These are phyloP conservation scores for Acarospora socialis DNA, from an alignment of 2,329 filamentous ascomycete genomes.

Conservation along the genomic window DNA sequence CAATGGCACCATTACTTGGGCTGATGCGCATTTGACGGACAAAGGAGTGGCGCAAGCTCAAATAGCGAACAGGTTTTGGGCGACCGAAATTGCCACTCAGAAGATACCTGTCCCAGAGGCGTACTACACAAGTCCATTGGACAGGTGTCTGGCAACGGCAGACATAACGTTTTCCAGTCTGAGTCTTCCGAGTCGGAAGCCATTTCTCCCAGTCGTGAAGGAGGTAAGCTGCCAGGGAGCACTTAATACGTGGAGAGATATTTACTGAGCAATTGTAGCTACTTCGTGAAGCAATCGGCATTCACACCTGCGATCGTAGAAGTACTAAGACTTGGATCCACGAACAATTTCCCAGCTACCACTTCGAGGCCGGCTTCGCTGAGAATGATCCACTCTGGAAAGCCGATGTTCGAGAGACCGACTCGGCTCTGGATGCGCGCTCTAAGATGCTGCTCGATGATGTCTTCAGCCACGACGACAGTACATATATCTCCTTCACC, in stretches of 20 bases:
- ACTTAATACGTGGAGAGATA: background rate
- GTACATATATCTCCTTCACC: constrained; percentile 39
- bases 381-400: constrained; percentile 42
- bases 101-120: constrained; percentile 39
- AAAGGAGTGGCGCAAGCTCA: constrained; percentile 39
- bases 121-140: constrained; percentile 45
- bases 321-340: constrained; percentile 35
- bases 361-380: constrained; percentile 38
- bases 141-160: constrained; percentile 44
- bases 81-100: constrained; percentile 28
- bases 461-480: constrained; percentile 35
- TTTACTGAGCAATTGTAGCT: constrained; percentile 19
- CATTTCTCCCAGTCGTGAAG: constrained; percentile 42
- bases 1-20: constrained; percentile 40
- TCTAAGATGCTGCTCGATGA: constrained; percentile 35
- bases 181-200: constrained; percentile 28
- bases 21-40: constrained; percentile 43
- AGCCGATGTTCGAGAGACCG: constrained; percentile 33
- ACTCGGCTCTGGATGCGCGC: constrained; percentile 33
- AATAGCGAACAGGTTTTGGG: constrained; percentile 35
- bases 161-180: constrained; percentile 38
- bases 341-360: constrained; percentile 34
- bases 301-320: constrained; percentile 48
- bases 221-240: constrained; percentile 28
- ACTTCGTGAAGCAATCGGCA: constrained; percentile 43